Conservation (phyloP, 805 yeast genomes). For the Pichia occidentalis region DNA sequence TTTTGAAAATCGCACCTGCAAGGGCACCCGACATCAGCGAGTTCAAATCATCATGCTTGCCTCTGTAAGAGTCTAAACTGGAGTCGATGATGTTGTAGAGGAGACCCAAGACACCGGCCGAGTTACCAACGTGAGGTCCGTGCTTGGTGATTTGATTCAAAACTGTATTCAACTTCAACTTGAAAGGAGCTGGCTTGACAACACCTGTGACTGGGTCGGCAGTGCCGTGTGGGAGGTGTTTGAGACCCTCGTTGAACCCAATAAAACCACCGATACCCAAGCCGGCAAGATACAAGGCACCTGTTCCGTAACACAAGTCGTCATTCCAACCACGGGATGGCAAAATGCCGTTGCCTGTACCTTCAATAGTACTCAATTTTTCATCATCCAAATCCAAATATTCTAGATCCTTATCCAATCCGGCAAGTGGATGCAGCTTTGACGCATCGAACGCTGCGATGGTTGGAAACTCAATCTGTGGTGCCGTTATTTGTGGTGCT, state of each 20-base stretch:
- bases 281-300: conserved; percentile 83
- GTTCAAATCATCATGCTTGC: conserved; percentile 80
- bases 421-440: conserved; percentile 86
- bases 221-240: conserved; percentile 54
- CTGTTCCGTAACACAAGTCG: conserved; percentile 96
- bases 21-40: conserved; percentile 85
- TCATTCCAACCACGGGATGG: conserved; percentile 98
- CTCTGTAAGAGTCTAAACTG: conserved; percentile 71
- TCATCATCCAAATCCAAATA: conserved; percentile 87
- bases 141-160: conserved; percentile 89
- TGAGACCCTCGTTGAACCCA: conserved; percentile 83
- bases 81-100: conserved; percentile 82
- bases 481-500: conserved; percentile 21
- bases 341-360: conserved; percentile 73
- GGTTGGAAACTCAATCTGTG: conserved; percentile 9
- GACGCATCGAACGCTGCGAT: conserved; percentile 51
- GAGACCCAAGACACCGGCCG: conserved; percentile 89
- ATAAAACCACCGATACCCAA: conserved; percentile 84
- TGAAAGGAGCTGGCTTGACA: conserved; percentile 59
- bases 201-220: conserved; percentile 53
- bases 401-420: conserved; percentile 83
- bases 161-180: conserved; percentile 80
- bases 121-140: conserved; percentile 94
- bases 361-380: conserved; percentile 66
- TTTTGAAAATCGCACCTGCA: conserved; percentile 86